Evolutionary conservation across 1,284 basidiomycete genomes (phyloP), one percentile per base, ranked within the genome.

Genomic region (Melampsora americana): DNA sequence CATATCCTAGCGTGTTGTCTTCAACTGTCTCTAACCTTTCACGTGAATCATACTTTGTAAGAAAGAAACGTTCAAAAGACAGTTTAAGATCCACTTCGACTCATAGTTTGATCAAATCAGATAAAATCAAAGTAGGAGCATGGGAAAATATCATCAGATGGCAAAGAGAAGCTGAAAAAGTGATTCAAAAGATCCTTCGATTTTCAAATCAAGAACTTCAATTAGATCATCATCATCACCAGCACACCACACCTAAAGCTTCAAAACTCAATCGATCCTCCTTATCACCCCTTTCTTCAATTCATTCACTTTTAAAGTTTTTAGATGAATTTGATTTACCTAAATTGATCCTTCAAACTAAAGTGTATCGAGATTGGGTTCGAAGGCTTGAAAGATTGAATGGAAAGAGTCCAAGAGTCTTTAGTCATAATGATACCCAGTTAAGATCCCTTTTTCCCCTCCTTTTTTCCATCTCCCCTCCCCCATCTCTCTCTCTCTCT

Each of bases 301-400:
- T 61, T 12, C 14, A 66, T 35, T 46, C 61, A 20, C 42, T 66
- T 4, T 14, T 35, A 5, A 16, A 50, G 2, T 66, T 32, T 32
- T 81, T 82, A 12, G 79, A 83, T 60, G 73, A 77, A 28, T 83
- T 83, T 74, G 81, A 80, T 23, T 69, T 84, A 72, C 81, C 83
- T 65, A 76, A 77, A 32, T 74, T 84, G 28, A 79, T 80, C 46
- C 66, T 79, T 20, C 82, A 85, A 79, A 78, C 84, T 2, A 80
- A 82, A 78, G 76, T 77, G 7, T 85, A 84, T 77, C 77, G 79
- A 50, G 39, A 77, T 39, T 84, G 79, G 79, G 81, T 84, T 9
- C 78, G 79, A 39, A 77, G 62, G n/a, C 62, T 82, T 32, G 62
- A 72, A n/a, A 81, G 79, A 44, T 79, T 59, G 4, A 26, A 56